These are phyloP conservation scores for Claviceps quebecensis DNA, from an alignment of 2,329 filamentous ascomycete species.

Conservation along the genomic window DNA sequence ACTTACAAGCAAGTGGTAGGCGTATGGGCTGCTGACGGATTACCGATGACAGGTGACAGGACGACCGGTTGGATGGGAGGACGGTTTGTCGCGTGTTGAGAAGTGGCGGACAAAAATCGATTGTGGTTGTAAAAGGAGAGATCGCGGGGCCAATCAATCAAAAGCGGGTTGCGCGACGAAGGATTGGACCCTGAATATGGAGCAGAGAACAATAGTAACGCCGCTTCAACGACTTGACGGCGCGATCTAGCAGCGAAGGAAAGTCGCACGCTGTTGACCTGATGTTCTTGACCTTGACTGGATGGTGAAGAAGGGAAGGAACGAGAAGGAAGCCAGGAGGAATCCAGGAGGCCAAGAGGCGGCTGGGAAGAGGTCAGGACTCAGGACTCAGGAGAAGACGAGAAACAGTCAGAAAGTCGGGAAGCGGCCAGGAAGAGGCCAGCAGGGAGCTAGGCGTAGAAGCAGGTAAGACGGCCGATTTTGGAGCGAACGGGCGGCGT, in stretches of 20 bases:
- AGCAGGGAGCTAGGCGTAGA: too few species aligned
- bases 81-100: not conserved
- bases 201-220: slow-evolving; percentile 3
- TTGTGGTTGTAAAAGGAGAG: slow-evolving; percentile 5
- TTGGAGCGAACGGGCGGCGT: not conserved
- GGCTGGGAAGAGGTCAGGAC: not conserved
- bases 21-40: not conserved
- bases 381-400: too few species aligned
- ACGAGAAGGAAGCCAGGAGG: not conserved
- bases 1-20: not conserved
- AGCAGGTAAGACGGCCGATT: not conserved
- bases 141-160: slow-evolving; percentile 5
- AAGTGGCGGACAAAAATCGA: slow-evolving; percentile 4
- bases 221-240: not conserved
- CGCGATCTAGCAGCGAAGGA: not conserved
- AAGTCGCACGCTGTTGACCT: not conserved
- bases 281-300: not conserved
- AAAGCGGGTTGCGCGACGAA: not conserved
- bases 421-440: too few species aligned
- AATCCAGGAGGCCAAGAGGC: not conserved
- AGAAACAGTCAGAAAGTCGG: too few species aligned
- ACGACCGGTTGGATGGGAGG: not conserved
- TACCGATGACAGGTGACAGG: not conserved
- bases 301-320: not conserved
- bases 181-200: not conserved